These are phyloP conservation scores for Penicillium sp. DNA, from an alignment of 2,329 filamentous ascomycete genomes.

Conservation along the genomic window DNA sequence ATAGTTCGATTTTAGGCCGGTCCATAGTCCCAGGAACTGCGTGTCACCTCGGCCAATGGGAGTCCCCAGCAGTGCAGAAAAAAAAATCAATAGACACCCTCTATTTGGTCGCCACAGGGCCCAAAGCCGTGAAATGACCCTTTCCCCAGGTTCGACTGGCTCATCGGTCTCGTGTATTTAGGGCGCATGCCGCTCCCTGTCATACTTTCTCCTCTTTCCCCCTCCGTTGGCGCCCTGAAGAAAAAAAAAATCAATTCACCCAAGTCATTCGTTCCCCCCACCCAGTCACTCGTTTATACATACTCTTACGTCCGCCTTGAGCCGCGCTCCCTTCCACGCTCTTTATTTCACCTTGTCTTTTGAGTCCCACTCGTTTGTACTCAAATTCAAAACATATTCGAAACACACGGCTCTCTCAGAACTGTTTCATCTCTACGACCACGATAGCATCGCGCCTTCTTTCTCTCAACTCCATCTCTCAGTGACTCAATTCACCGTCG, in stretches of 20 bases:
- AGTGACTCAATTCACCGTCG: conserved; percentile 3
- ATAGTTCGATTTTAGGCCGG: conserved; percentile 24
- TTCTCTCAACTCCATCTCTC: background rate
- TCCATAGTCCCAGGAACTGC: conserved; percentile 24
- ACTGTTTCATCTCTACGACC: conserved; percentile 6
- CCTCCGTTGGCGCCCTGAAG: conserved; percentile 19
- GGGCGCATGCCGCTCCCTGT: conserved; percentile 24
- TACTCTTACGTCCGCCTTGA: conserved; percentile 22
- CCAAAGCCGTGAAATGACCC: conserved; percentile 5
- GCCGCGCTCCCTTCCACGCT: conserved; percentile 35
- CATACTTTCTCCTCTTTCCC: conserved; percentile 18
- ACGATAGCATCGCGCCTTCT: conserved; percentile 11
- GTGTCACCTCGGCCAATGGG: conserved; percentile 18
- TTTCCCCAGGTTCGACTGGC: conserved; percentile 18
- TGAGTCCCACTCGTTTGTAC: conserved; percentile 33
- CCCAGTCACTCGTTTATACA: conserved; percentile 24
- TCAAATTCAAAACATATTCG: conserved; percentile 12
- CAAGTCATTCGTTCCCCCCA: conserved; percentile 20
- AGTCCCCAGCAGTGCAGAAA: background rate
- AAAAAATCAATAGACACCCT: conserved; percentile 9
- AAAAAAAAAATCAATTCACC: conserved; percentile 19
- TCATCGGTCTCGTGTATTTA: conserved; percentile 20
- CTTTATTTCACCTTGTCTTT: conserved; percentile 22
- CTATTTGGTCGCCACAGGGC: conserved; percentile 6
- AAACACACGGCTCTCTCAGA: conserved; percentile 1